phyloP scores from a whole-genome alignment of 2,329 filamentous ascomycete genomes.

The Pseudomassariella vexata region DNA sequence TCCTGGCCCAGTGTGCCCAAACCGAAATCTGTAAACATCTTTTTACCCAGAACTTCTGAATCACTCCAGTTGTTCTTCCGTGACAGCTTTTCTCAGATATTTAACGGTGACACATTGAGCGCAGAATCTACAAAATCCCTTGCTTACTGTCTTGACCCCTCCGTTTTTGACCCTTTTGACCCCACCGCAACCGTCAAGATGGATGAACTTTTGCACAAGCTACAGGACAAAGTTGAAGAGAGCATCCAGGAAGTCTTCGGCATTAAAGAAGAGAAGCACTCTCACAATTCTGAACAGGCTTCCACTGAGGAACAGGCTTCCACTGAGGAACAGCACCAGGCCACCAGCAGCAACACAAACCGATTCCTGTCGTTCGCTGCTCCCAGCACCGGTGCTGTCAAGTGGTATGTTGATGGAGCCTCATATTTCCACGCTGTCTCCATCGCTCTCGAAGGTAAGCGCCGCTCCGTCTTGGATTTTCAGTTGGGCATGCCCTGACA shows the following conservation, averaged over 20 bases:
- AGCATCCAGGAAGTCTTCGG: slow-evolving; percentile 33
- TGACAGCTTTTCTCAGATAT: neutral
- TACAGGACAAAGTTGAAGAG: slow-evolving; percentile 34
- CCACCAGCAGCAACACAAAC: slow-evolving; percentile 32
- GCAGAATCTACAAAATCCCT: too few relatives aligned
- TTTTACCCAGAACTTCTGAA: too few relatives aligned
- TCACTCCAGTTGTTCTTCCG: too few relatives aligned
- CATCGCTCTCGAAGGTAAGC: slow-evolving; percentile 63
- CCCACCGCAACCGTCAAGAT: slow-evolving; percentile 24
- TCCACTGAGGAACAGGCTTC: slow-evolving; percentile 7
- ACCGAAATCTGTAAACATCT: too few relatives aligned
- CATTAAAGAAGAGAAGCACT: slow-evolving; percentile 33
- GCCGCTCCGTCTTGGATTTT: too few relatives aligned
- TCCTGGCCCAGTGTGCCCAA: too few relatives aligned
- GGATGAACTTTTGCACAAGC: slow-evolving; percentile 37
- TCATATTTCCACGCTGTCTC: slow-evolving; percentile 84
- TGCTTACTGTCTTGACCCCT: too few relatives aligned
- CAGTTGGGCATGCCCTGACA: too few relatives aligned
- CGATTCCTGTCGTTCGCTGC: slow-evolving; percentile 67
- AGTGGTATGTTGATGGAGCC: slow-evolving; percentile 85
- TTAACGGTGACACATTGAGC: too few relatives aligned
- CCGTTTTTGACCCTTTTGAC: too few relatives aligned
- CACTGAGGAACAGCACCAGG: slow-evolving; percentile 3
- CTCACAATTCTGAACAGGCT: slow-evolving; percentile 19
- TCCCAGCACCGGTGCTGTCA: slow-evolving; percentile 65